Evolutionary conservation across 164 flowering plant genomes (phyloP), one percentile per base, ranked within the genome.

Genomic region (Cinnamomum chago): DNA sequence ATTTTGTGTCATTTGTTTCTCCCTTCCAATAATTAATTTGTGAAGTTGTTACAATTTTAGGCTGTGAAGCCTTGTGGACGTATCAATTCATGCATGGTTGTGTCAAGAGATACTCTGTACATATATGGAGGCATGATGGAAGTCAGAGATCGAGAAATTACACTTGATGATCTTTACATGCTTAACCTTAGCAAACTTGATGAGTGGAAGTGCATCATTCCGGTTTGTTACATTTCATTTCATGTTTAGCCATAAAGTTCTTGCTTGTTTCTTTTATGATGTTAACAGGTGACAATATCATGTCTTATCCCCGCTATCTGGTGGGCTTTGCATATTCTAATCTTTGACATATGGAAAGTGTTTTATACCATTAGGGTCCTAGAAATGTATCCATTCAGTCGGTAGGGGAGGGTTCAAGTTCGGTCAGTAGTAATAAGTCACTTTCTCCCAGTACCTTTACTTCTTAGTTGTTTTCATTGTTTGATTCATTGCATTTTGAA

Each of bases 121-220:
- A 72, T 95, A 20, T 95, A 90, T 80, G 99, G 99, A 27, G 98
- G 99, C 74, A 92, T 91, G 93, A 90, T 95, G 97, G 99, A 95
- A 84, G 77, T 89, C 74, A 90, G 84, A 82, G 99, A 95, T 83
- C 83, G 68, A 79, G 99, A 95, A 82, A 86, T 95, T 78, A 90
- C 96, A 18, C 92, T 95, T 64, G 98, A 95, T 86, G 99, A 95
- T 82, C 70, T 95, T 52, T 92, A 90, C 85, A 82, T 86, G 23
- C 96, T 93, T 62, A 93, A 95, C 85, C 94, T 93, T 69, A 90
- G 92, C 86, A 95, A 95, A 82, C 97, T 95, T 75, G 99, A 95
- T 77, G 98, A 95, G 75, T 95, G 99, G 98, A 95, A 91, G 83
- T 93, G 98, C 87, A 80, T 95, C 71, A 92, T 93, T 75, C 91